Percentiles rank a stretch among this genome's conserved stretches.
Evolutionary conservation across 2,329 filamentous ascomycete species (phyloP).

Genomic region (Talaromyces sp.): DNA sequence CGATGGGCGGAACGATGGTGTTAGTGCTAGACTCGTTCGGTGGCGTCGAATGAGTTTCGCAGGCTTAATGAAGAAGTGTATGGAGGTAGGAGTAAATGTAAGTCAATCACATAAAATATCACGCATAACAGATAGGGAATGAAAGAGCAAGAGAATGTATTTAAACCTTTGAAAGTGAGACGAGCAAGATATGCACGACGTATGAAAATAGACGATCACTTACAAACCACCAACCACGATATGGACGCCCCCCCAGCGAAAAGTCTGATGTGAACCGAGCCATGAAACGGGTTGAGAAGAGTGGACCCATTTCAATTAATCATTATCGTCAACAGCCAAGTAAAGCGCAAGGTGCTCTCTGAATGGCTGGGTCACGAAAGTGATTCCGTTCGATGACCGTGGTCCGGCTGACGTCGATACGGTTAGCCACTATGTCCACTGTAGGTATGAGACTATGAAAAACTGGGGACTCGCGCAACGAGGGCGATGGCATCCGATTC

Average conservation of each 20-base stretch:
- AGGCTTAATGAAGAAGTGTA: not conserved
- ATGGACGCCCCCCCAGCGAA: not conserved
- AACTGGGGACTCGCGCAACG: constrained; percentile 11
- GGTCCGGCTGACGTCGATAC: constrained; percentile 17
- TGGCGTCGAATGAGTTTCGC: constrained; percentile 5
- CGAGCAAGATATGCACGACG: not conserved
- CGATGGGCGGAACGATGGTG: constrained; percentile 9
- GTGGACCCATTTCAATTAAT: not conserved
- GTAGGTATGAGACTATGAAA: not conserved
- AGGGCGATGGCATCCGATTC: constrained; percentile 1
- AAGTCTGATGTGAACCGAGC: not conserved
- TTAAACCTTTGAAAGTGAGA: constrained; percentile 4
- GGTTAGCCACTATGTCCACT: not conserved
- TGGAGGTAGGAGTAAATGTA: not conserved
- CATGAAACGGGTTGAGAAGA: not conserved
- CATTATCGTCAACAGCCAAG: not conserved
- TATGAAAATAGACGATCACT: constrained; percentile 1
- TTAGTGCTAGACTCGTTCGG: constrained; percentile 13
- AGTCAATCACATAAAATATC: not conserved
- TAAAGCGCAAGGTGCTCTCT: not conserved
- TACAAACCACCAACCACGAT: not conserved
- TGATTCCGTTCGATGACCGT: not conserved
- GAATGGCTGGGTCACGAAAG: constrained; percentile 1
- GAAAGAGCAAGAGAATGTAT: not conserved
- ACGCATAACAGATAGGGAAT: not conserved